Evolutionary conservation across 192 early-diverging fungal species (phyloP), one percentile per base, ranked within the genome.

Genomic region (Coemansia sp.): DNA sequence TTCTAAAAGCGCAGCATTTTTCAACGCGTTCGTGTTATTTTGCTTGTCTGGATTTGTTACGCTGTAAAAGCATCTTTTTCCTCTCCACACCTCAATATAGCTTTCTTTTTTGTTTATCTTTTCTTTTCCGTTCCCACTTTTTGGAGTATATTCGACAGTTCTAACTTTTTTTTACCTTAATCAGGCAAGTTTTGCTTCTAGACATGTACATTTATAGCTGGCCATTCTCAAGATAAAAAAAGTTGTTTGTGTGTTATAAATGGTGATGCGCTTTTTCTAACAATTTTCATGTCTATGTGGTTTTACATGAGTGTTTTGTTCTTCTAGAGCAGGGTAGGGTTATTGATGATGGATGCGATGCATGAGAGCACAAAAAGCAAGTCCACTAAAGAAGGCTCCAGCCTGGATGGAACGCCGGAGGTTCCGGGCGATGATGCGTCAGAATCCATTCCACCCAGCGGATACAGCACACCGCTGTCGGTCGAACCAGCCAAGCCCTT

Each of bases 371-470:
- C 1, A 59, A 40, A 13, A 18, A 18, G 8, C 8, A 63, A 63
- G 26, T 32, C 46, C 12, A 4, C n/a, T 40, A 18, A 41, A 16
- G 63, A 45, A 41, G 16, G 10, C 11, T 26, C 57, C 39, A 40
- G 15, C n/a, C 6, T 8, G n/a, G 37, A 8, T 22, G 39, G 26
- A 26, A 41, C 43, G 6, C 8, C 55, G 15, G 66, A 68, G 15
- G 37, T 40, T 12, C 66, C 61, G 5, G 73, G 73, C 56, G 73
- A 74, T 45, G 63, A 66, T 45, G 65, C 57, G 16, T 73, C 79
- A 22, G 79, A 81, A 51, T 81, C 79, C 12, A 16, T 76, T 11
- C 79, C 79, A 43, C 73, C 79, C 5, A 81, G 79, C 52, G 79
- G 79, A 18, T 81, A 73, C 51, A 81, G 73, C 68, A 81, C 79